phyloP scores from a whole-genome alignment of 169 alveolate genomes.

The Eimeria maxima region DNA sequence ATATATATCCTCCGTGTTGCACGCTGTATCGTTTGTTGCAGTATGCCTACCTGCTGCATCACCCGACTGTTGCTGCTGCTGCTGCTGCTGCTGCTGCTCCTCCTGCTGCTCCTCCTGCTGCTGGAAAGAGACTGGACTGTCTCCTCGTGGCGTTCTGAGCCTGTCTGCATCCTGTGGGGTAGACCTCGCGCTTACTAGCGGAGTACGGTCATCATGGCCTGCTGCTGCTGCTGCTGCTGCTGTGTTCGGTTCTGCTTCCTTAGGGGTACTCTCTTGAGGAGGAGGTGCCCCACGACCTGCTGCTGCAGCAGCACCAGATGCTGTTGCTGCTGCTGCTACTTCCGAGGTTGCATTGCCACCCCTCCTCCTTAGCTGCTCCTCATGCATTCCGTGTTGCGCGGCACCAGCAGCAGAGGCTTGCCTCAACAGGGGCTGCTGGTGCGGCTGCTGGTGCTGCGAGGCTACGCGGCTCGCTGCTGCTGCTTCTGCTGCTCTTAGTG shows the following conservation, averaged over 20 bases:
- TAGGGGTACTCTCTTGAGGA: neutral
- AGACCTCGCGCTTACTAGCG: slow-evolving; percentile 8
- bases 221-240: neutral
- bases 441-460: too few species aligned
- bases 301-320: neutral
- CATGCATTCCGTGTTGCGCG: neutral
- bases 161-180: neutral
- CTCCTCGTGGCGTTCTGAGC: neutral
- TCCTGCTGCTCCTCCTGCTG: neutral
- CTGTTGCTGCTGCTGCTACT: too few species aligned
- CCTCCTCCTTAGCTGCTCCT: neutral
- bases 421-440: neutral
- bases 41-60: neutral
- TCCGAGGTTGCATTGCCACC: too few species aligned
- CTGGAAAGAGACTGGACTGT: neutral
- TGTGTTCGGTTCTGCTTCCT: neutral
- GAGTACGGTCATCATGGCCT: neutral
- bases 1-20: neutral
- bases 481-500: too few species aligned
- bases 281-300: neutral
- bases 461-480: too few species aligned
- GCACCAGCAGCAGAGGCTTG: neutral
- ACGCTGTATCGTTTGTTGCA: neutral
- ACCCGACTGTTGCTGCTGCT: neutral
- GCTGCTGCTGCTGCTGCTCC: neutral